Evolutionary conservation across 306 rosid genomes (phyloP).

Genomic region (Cucumis melo): DNA sequence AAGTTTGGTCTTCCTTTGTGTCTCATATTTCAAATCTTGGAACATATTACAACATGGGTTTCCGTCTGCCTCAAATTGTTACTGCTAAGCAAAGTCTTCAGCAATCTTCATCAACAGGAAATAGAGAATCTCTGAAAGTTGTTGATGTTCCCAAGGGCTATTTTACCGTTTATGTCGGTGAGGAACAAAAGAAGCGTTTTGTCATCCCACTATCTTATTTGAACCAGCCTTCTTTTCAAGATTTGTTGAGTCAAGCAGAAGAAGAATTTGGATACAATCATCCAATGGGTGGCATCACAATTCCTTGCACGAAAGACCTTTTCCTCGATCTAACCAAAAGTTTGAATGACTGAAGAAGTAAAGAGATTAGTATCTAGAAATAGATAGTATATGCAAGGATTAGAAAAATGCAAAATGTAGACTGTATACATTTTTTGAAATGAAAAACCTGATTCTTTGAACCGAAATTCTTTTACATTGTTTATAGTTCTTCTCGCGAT

Average conservation of each 20-base stretch:
- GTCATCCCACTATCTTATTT: slow-evolving; percentile 20
- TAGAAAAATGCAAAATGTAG: background rate
- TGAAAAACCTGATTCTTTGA: background rate
- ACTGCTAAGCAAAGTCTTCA: background rate
- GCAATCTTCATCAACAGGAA: background rate
- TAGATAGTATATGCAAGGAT: background rate
- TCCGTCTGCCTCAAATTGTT: background rate
- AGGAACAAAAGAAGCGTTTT: slow-evolving; percentile 13
- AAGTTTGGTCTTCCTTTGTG: background rate
- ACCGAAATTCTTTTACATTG: background rate
- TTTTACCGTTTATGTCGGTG: slow-evolving; percentile 24
- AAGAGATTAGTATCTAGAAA: background rate
- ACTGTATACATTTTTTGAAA: background rate
- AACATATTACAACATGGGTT: background rate
- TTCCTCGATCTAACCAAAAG: background rate
- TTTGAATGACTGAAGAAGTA: background rate
- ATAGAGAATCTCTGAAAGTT: background rate
- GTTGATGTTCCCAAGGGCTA: slow-evolving; percentile 17
- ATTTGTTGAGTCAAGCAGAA: slow-evolving; percentile 13
- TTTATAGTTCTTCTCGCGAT: background rate
- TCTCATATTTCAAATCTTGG: background rate
- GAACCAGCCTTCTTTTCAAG: slow-evolving; percentile 22
- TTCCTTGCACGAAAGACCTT: slow-evolving; percentile 8
- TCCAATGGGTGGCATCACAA: slow-evolving; percentile 25
- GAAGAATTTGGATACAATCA: slow-evolving; percentile 27